phyloP scores from a whole-genome alignment of 2,329 filamentous ascomycete genomes.

The Botrytis elliptica region DNA sequence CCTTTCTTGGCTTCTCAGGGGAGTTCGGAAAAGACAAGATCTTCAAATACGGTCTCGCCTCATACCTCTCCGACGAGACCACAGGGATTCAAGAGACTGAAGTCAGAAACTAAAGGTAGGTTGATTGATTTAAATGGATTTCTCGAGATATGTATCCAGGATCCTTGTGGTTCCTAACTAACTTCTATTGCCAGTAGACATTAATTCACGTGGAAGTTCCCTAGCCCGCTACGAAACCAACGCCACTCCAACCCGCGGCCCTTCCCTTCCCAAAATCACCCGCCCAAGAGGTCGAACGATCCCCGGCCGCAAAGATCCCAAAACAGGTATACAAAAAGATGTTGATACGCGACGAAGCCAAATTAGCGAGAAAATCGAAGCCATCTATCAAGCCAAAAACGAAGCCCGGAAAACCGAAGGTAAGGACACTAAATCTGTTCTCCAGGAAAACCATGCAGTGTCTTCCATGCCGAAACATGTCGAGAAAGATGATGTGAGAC shows the following conservation, averaged over 20 bases:
- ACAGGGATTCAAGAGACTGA: background rate
- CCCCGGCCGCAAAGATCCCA: background rate
- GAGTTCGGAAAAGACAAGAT: background rate
- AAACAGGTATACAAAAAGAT: constrained; percentile 5
- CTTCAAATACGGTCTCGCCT: constrained; percentile 12
- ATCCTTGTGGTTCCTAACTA: background rate
- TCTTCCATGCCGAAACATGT: background rate
- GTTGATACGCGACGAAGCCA: background rate
- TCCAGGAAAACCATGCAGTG: background rate
- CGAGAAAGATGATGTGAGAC: background rate
- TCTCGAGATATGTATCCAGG: background rate
- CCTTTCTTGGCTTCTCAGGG: constrained; percentile 10
- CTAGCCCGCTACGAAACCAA: constrained; percentile 19
- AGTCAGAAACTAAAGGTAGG: constrained; percentile 8
- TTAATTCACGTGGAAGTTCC: background rate
- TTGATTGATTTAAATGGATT: background rate
- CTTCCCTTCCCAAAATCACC: background rate
- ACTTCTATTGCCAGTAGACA: background rate
- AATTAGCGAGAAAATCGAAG: constrained; percentile 32
- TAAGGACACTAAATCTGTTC: background rate
- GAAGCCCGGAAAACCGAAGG: constrained; percentile 23
- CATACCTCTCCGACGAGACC: constrained; percentile 11
- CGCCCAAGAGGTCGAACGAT: constrained; percentile 11
- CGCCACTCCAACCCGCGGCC: constrained; percentile 6
- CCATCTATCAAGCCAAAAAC: constrained; percentile 30